Evolutionary conservation across 352 stramenopile species (phyloP), one percentile per base, ranked within the genome.

Genomic region (Pythium angustatum): DNA sequence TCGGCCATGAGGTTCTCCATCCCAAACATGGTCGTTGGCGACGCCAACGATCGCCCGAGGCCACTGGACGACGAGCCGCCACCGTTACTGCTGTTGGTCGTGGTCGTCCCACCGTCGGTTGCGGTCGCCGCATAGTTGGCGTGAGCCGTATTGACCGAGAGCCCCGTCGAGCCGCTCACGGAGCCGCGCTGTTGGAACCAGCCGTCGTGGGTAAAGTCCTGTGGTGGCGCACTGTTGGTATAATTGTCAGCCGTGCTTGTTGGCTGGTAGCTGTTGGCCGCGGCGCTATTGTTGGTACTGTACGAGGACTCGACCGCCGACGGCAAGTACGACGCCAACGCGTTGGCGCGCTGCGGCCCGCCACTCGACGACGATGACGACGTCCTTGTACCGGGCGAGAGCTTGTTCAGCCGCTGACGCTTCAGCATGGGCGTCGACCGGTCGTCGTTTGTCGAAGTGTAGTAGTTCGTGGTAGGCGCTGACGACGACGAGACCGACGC

Each of bases 1-100:
- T 92, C 81, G 3, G 77, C 72, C n/a, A 91, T 69, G 50, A 89
- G 72, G 3, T 82, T 80, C 27, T 83, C 73, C 33, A 86, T 78
- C 33, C 76, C 68, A 63, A 89, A 80, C 59, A 89, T 78, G 17
- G 71, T 77, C 40, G 64, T 83, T 5, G 78, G 74, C 21, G 76
- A 81, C 47, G 68, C 69, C 30, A 85, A 69, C 24, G 72, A 73
- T 21, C 54, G 54, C 28, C 38, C 38, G 12, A 64, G 47, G 15
- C 30, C 43, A 3, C 44, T n/a, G 5, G 26, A 14, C 27, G 21
- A 38, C 12, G 10, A 22, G 19, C 33, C 17, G 8, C 34, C 47
- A 24, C 63, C 55, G 38, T 12, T 44, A n/a, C n/a, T n/a, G n/a
- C n/a, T n/a, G n/a, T n/a, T n/a, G n/a, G n/a, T n/a, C n/a, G n/a